Evolutionary conservation across 768 basidiomycete species (phyloP).

Genomic region (Cystobasidium ongulense): DNA sequence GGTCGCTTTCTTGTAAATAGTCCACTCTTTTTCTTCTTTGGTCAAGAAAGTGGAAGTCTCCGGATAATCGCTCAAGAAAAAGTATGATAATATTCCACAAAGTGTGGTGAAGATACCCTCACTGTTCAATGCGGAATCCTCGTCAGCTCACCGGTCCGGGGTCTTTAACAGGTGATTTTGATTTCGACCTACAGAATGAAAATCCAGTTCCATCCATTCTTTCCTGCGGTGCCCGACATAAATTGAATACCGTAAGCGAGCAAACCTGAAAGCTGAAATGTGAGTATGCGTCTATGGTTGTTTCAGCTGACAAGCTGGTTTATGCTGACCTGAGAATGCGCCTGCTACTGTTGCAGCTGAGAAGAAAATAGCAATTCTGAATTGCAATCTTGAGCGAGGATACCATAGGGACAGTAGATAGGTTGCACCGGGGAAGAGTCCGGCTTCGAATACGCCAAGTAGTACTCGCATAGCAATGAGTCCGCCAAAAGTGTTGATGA

Average conservation of each 20-base stretch:
- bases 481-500: constrained; percentile 34
- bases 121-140: background rate
- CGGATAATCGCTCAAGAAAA: constrained; percentile 31
- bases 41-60: constrained; percentile 34
- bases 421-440: constrained; percentile 31
- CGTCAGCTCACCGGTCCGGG: background rate
- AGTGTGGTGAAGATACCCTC: constrained; percentile 37
- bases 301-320: no score
- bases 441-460: constrained; percentile 32
- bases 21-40: constrained; percentile 31
- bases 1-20: constrained; percentile 34
- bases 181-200: constrained; percentile 15
- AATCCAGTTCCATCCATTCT: constrained; percentile 38
- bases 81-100: constrained; percentile 34
- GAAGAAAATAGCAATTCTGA: constrained; percentile 41
- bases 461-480: constrained; percentile 35
- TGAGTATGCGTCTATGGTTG: background rate
- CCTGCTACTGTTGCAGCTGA: constrained; percentile 37
- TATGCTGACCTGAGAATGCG: constrained; percentile 33
- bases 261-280: background rate
- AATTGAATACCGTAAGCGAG: constrained; percentile 38
- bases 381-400: constrained; percentile 35
- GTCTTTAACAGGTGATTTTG: no score
- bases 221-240: constrained; percentile 38
- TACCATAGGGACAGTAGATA: constrained; percentile 32